Evolutionary conservation across 1,284 basidiomycete species (phyloP), one percentile per base, ranked within the genome.

Genomic region (Gyrodon tennesseensis): DNA sequence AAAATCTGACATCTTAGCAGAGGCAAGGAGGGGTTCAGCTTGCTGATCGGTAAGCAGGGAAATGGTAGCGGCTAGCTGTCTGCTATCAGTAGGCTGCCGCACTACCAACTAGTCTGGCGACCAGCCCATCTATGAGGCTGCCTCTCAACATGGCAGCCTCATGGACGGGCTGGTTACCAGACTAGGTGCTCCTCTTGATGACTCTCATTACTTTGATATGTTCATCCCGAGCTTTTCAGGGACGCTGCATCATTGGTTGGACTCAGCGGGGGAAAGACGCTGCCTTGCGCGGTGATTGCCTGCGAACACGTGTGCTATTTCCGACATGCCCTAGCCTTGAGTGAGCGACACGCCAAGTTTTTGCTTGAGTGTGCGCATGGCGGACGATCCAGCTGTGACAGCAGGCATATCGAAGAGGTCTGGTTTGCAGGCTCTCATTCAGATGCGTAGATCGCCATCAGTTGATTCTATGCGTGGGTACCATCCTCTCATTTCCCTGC

Each of bases 321-420:
- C 49, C 68, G 76, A 34, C 75, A 78, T 53, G 77, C 75, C 1
- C 57, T 77, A n/a, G 77, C 75, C 7, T 62, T 81, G 44, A 80
- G 81, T 57, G 79, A 80, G 57, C 70, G 78, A 48, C 77, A 80
- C 11, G 78, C 79, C 62, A 80, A 79, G 62, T 81, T 81, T 64
- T 70, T 78, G 48, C 78, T 79, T 1, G 80, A 81, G 63, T 77
- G 78, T 56, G 70, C 65, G 1, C 71, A 71, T 31, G 77, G 77
- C 0, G 71, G 77, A 54, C 66, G 63, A 48, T 71, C 69, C 7
- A 29, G 56, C 16, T 3, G 27, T 1, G 61, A 69, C 16, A 65
- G 71, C 19, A 67, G 54, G 5, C 72, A 56, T 56, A 56, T 77
- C 52, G 77, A 79, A 62, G 77, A 79, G 44, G 76, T 79, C 43